Base-by-base conservation (phyloP, 2,329 filamentous ascomycete genomes). In the Venturia effusa region DNA sequence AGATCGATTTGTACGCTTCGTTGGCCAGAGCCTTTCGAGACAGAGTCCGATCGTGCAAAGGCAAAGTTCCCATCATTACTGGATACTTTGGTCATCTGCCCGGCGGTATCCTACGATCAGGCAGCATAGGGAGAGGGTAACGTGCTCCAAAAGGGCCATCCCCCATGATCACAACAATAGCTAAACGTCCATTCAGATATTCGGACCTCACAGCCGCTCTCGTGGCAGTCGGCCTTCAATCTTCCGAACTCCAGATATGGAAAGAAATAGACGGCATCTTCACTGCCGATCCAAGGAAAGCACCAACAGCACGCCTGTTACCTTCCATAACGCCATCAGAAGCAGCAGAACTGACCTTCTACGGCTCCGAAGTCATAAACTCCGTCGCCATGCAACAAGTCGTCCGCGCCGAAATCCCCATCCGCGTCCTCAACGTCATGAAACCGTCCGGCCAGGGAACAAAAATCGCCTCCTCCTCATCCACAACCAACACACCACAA, bases 51-150 rank as follows among this genome's bases (percentile, higher is more conserved):
- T 73, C 75, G 1, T 76, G 77, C 66, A 77, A 76, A 45, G 71
- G 75, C 66, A 78, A 76, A 67, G 75, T 76, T 0, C 78, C 77
- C 0, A 78, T 81, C 66, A 78, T 81, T 43, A 97, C 94, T 15
- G 93, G 94, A 17, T 99, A 94, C 80, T 99, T 99, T 73, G 94
- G 94, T 65, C 89, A 88, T 65, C 89, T 97, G 2, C 93, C 93
- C 0, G 92, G 92, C 19, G 93, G 92, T 66, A 81, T 99, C 65
- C 85, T 99, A 95, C 92, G 1, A 80, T 99, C 24, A 94, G 94
- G 54, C 89, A 97, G 73, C 88, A 96, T 74, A 89, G 89, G 70
- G 87, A 99, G 72, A 99, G 99, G 74, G 90, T 99, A 61, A 60
- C 19, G 57, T 34, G 32, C 32, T 22, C 13, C 22, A 24, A 61